These are phyloP conservation scores for Ceratocystis cubensis DNA, from an alignment of 2,329 filamentous ascomycete genomes.

Conservation along the genomic window DNA sequence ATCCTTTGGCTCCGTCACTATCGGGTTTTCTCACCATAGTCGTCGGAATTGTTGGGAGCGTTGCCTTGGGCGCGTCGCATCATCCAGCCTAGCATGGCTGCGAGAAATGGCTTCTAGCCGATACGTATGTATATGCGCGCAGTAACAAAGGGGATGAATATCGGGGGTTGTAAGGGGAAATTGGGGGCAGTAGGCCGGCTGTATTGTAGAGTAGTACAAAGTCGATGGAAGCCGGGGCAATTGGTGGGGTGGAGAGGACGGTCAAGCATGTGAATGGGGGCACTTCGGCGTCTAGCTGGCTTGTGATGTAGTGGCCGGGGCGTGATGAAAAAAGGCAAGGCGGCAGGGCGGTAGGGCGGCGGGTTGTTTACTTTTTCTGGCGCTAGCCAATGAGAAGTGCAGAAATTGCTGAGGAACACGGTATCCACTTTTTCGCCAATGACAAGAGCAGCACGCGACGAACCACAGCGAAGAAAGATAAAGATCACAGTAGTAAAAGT, in stretches of 20 bases:
- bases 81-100: constrained; percentile 47
- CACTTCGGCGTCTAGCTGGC: background rate
- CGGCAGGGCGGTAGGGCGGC: background rate
- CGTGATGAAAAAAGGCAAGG: too few species aligned
- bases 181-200: too few species aligned
- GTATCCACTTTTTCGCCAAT: background rate
- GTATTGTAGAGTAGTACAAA: too few species aligned
- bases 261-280: too few species aligned
- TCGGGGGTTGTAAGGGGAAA: too few species aligned
- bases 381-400: background rate
- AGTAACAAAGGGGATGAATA: too few species aligned
- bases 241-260: too few species aligned
- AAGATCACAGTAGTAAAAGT: too few species aligned
- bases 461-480: background rate
- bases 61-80: constrained; percentile 36
- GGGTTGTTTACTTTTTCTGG: background rate
- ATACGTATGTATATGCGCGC: too few species aligned
- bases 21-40: constrained; percentile 6
- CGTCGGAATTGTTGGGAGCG: constrained; percentile 28
- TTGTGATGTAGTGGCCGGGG: background rate
- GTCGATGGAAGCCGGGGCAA: too few species aligned
- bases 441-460: background rate
- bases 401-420: background rate
- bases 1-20: background rate
- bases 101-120: background rate